phyloP scores from a whole-genome alignment of 2,329 filamentous ascomycete genomes.

The Sclerotinia spermophila region DNA sequence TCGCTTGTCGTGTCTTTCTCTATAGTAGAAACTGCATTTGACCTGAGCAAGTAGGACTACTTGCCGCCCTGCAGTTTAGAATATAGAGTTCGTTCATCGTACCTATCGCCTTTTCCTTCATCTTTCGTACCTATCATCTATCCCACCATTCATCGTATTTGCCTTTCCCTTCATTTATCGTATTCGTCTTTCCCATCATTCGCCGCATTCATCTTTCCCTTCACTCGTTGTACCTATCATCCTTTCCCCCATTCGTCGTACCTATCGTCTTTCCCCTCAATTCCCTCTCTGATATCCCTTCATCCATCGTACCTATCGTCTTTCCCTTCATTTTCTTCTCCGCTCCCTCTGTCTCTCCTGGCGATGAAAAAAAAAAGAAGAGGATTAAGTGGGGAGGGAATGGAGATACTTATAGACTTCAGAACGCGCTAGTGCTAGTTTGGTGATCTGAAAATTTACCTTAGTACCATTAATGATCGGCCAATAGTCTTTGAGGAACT shows the following conservation, averaged over 20 bases:
- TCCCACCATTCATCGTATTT: too few species aligned
- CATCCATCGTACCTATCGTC: accelerated
- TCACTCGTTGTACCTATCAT: accelerated
- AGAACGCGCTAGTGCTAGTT: not conserved
- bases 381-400: not conserved
- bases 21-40: not conserved
- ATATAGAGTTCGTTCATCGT: not conserved
- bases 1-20: not conserved
- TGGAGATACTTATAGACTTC: not conserved
- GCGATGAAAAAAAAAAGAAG: not conserved
- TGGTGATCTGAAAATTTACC: not conserved
- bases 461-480: not conserved
- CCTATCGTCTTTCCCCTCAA: not conserved
- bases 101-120: not conserved
- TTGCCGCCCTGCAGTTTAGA: not conserved
- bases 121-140: not conserved
- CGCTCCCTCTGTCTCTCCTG: too few species aligned
- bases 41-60: not conserved
- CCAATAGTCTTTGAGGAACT: not conserved
- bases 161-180: not conserved
- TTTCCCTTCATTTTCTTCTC: not conserved
- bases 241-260: not conserved
- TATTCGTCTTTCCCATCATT: too few species aligned
- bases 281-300: too few species aligned
- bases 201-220: too few species aligned